Evolutionary conservation across 768 basidiomycete species (phyloP).

Genomic region (Tricholoma terreum): DNA sequence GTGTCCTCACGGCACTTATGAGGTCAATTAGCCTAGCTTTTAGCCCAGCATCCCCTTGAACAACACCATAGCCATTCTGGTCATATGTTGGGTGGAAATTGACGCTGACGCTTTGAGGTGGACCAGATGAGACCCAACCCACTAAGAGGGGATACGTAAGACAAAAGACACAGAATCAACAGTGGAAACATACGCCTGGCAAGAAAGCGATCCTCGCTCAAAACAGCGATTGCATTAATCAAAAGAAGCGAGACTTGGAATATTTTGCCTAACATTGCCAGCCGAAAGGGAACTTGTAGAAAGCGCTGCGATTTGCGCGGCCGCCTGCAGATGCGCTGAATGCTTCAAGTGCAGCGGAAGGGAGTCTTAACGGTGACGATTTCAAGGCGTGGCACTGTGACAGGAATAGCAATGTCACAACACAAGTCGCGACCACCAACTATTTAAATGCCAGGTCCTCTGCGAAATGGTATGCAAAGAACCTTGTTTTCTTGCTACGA

Average conservation of each 20-base stretch:
- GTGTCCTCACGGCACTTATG: conserved; percentile 91
- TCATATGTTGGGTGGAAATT: conserved; percentile 69
- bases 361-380: conserved; percentile 3
- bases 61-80: conserved; percentile 54
- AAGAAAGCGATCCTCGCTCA: conserved; percentile 96
- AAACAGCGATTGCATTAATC: conserved; percentile 91
- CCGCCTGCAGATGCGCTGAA: conserved; percentile 4
- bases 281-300: conserved; percentile 7
- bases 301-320: conserved; percentile 4
- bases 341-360: neutral
- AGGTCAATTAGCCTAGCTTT: conserved; percentile 89
- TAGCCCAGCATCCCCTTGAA: conserved; percentile 61
- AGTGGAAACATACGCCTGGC: conserved; percentile 66
- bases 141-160: conserved; percentile 46
- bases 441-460: conserved; percentile 20
- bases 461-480: conserved; percentile 21
- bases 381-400: conserved; percentile 11
- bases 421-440: too few relatives aligned
- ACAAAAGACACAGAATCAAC: conserved; percentile 4
- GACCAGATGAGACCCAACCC: conserved; percentile 77
- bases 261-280: conserved; percentile 58
- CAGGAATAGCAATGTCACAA: neutral
- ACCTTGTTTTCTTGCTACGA: neutral
- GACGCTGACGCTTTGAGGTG: conserved; percentile 51
- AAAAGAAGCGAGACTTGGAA: conserved; percentile 85